Evolutionary conservation across 129 eudicot species (phyloP).

Genomic region (Flaveria linearis): DNA sequence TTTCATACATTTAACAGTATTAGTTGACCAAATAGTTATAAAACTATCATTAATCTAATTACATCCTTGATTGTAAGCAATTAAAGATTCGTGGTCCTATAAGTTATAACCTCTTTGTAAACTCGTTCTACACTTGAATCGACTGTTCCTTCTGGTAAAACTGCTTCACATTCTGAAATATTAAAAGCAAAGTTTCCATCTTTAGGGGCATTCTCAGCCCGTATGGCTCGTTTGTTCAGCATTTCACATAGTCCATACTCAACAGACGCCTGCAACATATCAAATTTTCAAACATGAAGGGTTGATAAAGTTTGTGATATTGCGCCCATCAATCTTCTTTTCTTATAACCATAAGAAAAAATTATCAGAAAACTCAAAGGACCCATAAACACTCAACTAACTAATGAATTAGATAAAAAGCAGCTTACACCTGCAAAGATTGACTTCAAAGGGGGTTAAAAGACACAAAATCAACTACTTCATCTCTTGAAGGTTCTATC

Average conservation of each 20-base stretch:
- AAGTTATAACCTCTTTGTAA: constrained; percentile 59
- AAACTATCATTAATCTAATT: background rate
- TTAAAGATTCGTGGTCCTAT: background rate
- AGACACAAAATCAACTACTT: too few species aligned
- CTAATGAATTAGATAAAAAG: too few species aligned
- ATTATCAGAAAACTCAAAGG: too few species aligned
- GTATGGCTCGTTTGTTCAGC: constrained; percentile 71
- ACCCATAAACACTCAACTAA: too few species aligned
- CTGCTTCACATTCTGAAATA: constrained; percentile 68
- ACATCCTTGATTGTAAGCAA: background rate
- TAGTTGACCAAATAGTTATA: background rate
- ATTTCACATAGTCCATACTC: constrained; percentile 95
- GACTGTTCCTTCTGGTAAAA: constrained; percentile 67
- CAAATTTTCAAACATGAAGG: constrained; percentile 16
- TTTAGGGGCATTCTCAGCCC: constrained; percentile 65
- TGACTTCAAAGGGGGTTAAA: background rate
- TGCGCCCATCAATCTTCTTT: background rate
- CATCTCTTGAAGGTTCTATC: background rate
- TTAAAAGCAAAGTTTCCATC: constrained; percentile 70
- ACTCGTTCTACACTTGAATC: constrained; percentile 53
- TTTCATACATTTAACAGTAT: background rate
- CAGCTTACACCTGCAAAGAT: background rate
- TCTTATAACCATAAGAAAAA: too few species aligned
- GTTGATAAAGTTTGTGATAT: background rate
- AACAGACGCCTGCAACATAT: constrained; percentile 62